These are phyloP conservation scores for Rhizodiscina lignyota DNA, from an alignment of 495 filamentous ascomycete genomes.

Conservation along the genomic window DNA sequence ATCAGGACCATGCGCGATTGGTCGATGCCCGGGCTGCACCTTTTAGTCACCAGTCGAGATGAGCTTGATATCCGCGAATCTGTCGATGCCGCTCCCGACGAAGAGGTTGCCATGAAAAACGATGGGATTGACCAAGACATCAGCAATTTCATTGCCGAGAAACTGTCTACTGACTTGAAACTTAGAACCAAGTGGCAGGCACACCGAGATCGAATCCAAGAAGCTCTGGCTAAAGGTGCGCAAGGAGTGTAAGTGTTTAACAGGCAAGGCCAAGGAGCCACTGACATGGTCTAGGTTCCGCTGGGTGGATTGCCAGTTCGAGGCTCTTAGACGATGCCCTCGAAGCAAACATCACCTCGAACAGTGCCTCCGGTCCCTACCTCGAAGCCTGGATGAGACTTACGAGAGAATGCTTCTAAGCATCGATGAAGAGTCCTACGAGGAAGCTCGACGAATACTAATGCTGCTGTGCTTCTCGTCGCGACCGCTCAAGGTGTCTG, in stretches of 20 bases:
- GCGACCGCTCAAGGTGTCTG: conserved; percentile 16
- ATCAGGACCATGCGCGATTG: conserved; percentile 15
- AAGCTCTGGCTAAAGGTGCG: conserved; percentile 11
- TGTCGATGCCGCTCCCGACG: conserved; percentile 7
- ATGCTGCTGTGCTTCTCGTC: conserved; percentile 19
- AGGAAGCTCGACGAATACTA: conserved; percentile 17
- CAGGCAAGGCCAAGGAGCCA: neutral
- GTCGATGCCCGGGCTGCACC: conserved; percentile 15
- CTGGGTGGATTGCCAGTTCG: conserved; percentile 25
- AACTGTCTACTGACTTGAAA: conserved; percentile 14
- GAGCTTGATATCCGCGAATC: conserved; percentile 21
- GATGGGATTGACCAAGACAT: conserved; percentile 18
- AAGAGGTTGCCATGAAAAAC: conserved; percentile 16
- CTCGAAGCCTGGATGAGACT: conserved; percentile 21
- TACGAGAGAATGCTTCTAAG: conserved; percentile 21
- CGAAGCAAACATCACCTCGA: conserved; percentile 15
- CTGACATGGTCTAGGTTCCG: conserved; percentile 22
- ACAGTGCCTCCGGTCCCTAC: conserved; percentile 17
- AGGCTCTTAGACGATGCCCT: conserved; percentile 13
- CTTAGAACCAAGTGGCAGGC: conserved; percentile 15
- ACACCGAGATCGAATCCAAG: conserved; percentile 16
- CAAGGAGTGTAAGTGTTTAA: conserved; percentile 21
- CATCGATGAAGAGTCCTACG: conserved; percentile 12
- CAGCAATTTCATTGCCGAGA: conserved; percentile 14
- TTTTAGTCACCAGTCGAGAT: conserved; percentile 25